A percentile compares a stretch with the other conserved stretches of the same genome.
These are phyloP conservation scores for Pugionium cornutum DNA, from an alignment of 345 rosid genomes.

Conservation along the genomic window DNA sequence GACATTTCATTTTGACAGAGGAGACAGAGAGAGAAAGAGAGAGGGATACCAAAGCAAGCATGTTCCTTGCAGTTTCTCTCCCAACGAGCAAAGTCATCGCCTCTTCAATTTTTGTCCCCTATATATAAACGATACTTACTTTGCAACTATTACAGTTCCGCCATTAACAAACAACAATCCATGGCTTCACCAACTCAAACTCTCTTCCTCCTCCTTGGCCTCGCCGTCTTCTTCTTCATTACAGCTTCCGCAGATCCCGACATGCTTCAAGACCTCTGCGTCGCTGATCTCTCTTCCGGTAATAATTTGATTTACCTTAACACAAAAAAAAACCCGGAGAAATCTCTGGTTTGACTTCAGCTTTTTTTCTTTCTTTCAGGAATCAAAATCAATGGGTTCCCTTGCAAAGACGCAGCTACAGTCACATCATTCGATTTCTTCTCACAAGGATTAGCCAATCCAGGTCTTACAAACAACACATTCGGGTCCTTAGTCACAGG, in stretches of 20 bases:
- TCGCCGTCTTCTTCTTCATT: slow-evolving; percentile 30
- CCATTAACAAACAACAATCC: slow-evolving; percentile 3
- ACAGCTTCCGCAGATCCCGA: slow-evolving; percentile 62
- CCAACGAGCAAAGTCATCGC: slow-evolving; percentile 21
- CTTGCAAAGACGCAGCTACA: slow-evolving; percentile 48
- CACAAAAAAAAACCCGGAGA: background rate
- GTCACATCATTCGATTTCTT: slow-evolving; percentile 51
- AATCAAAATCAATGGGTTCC: slow-evolving; percentile 55
- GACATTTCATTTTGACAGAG: slow-evolving; percentile 11
- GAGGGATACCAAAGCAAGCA: slow-evolving; percentile 2
- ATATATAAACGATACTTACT: too few species aligned
- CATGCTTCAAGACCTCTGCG: slow-evolving; percentile 26
- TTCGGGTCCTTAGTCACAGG: slow-evolving; percentile 46
- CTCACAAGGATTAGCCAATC: slow-evolving; percentile 48
- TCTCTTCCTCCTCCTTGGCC: slow-evolving; percentile 21
- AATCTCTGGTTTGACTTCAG: background rate
- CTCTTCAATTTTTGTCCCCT: background rate
- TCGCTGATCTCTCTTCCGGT: slow-evolving; percentile 68
- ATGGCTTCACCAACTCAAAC: slow-evolving; percentile 32
- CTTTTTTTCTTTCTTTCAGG: slow-evolving; percentile 30
- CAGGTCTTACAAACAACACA: slow-evolving; percentile 55
- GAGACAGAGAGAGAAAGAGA: background rate
- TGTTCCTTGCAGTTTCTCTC: slow-evolving; percentile 21
- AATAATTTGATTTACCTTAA: background rate
- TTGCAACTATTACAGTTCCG: slow-evolving; percentile 16